A percentile compares a stretch with the other conserved stretches of the same genome.
Conservation (phyloP, 2,329 filamentous ascomycete species). For the Fusarium clavum region DNA sequence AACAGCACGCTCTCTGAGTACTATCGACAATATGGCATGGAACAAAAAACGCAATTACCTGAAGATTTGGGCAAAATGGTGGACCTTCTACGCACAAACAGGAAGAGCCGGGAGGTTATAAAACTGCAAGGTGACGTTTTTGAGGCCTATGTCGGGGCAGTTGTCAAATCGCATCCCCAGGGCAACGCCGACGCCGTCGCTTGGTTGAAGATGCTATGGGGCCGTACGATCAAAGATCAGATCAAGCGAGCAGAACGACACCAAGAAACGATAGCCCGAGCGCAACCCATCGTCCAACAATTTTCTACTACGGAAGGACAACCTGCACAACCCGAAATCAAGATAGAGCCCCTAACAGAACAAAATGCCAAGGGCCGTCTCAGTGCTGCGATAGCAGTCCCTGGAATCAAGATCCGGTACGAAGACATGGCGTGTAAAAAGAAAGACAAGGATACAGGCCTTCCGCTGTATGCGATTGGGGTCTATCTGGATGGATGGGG, state of each 20-base stretch:
- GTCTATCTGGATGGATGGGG: constrained; percentile 77
- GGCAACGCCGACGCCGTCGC: constrained; percentile 71
- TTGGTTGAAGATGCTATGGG: constrained; percentile 85
- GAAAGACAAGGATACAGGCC: constrained; percentile 64
- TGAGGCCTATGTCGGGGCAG: constrained; percentile 87
- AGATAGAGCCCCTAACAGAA: constrained; percentile 8
- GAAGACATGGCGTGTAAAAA: constrained; percentile 63
- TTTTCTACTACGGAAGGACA: not conserved
- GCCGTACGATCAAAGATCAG: constrained; percentile 68
- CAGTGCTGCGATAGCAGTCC: constrained; percentile 60
- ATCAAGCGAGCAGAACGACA: constrained; percentile 58
- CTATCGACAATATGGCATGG: constrained; percentile 76
- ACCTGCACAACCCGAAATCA: not conserved
- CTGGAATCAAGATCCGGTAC: constrained; percentile 71
- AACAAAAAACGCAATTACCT: constrained; percentile 70
- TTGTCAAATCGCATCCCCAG: constrained; percentile 74
- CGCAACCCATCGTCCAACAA: not conserved
- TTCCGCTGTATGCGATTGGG: constrained; percentile 71
- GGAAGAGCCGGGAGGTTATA: constrained; percentile 64
- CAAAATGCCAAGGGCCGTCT: constrained; percentile 49
- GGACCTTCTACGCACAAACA: constrained; percentile 42
- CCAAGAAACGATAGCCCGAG: constrained; percentile 1
- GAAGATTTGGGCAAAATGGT: constrained; percentile 52
- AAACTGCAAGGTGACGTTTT: constrained; percentile 91
- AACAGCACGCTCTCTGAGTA: constrained; percentile 82